Percentiles rank a stretch among this genome's conserved stretches.
Conservation (phyloP, 352 stramenopile species). For the Globisporangium barbulae region DNA sequence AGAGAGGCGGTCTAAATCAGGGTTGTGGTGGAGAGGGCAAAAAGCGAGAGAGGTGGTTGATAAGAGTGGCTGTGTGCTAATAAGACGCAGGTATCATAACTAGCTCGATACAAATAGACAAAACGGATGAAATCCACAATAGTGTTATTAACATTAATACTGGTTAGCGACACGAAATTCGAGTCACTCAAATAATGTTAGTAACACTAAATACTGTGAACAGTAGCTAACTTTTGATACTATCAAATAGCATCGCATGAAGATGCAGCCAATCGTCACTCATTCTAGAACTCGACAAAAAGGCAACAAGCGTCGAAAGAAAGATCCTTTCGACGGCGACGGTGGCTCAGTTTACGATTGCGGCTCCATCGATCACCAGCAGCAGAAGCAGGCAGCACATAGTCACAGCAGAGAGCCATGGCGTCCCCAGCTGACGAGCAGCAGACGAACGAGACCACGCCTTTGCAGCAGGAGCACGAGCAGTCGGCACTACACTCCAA, state of each 20-base stretch:
- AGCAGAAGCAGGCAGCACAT: background rate
- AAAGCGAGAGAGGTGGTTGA: too few species aligned
- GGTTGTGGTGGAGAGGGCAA: too few species aligned
- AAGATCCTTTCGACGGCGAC: background rate
- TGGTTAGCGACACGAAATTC: background rate
- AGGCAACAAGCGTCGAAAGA: conserved; percentile 2
- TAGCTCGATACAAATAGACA: background rate
- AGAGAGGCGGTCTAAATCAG: too few species aligned
- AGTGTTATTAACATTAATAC: background rate
- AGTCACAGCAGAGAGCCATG: background rate
- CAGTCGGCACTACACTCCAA: conserved; percentile 73
- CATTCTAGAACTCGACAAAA: conserved; percentile 2
- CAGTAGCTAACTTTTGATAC: background rate
- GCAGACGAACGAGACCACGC: background rate
- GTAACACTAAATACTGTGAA: too few species aligned
- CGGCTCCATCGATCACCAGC: background rate
- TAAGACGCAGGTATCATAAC: too few species aligned
- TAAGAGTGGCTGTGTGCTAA: too few species aligned
- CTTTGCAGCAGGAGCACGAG: conserved; percentile 1
- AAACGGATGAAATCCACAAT: too few species aligned
- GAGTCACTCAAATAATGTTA: too few species aligned
- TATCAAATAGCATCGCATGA: background rate
- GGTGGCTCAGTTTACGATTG: background rate
- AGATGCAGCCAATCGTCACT: background rate
- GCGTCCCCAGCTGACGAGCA: conserved; percentile 7